Percentiles rank a stretch among this genome's conserved stretches.
phyloP scores from a whole-genome alignment of 306 rosid genomes.

The Albizia julibrissin region DNA sequence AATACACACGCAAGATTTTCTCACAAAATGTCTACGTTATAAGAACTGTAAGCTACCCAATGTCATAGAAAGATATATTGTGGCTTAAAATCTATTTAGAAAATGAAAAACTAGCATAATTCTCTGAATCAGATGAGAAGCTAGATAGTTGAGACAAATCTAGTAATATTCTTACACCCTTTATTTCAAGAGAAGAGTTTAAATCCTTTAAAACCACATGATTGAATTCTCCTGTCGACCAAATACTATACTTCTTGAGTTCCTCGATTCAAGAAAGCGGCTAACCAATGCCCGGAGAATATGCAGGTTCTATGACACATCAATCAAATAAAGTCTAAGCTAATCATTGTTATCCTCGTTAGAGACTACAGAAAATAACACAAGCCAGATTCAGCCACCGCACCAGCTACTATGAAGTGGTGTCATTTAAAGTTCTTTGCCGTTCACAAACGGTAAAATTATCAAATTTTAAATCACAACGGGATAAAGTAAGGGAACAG shows the following conservation, averaged over 20 bases:
- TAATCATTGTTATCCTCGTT: not conserved
- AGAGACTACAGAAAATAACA: not conserved
- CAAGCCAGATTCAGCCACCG: not conserved
- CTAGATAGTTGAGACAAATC: not conserved
- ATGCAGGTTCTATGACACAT: not conserved
- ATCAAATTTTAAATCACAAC: not conserved
- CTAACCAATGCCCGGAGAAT: not conserved
- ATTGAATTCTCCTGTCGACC: not conserved
- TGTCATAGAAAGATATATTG: not conserved
- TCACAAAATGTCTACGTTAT: not conserved
- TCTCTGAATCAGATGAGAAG: not conserved
- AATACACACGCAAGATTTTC: not conserved
- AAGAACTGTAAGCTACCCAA: not conserved
- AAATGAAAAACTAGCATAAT: not conserved
- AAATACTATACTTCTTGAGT: not conserved
- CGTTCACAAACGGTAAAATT: slow-evolving; percentile 5
- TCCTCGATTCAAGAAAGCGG: not conserved
- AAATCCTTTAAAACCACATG: not conserved
- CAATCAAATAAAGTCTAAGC: not conserved
- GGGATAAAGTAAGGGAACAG: not conserved
- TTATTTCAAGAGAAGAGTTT: not conserved
- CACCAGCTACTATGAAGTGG: not conserved
- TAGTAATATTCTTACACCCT: not conserved
- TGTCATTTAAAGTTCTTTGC: slow-evolving; percentile 7
- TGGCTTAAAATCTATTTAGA: not conserved